Base-by-base conservation (phyloP, 768 basidiomycete genomes). In the Boletus speciosus region DNA sequence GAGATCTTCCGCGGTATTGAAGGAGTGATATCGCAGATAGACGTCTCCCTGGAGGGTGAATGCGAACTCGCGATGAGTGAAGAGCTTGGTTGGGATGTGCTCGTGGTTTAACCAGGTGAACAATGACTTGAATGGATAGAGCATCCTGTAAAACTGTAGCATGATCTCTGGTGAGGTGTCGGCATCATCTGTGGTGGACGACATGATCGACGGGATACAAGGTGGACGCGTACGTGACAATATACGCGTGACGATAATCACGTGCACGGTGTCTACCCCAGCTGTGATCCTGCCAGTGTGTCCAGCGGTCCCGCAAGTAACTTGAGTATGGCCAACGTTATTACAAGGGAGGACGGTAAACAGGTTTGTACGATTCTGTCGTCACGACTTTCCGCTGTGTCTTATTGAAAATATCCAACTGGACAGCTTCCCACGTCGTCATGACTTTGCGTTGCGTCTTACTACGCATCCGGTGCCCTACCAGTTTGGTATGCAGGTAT, bases 71-170 rank as follows among this genome's bases (percentile, higher is more conserved):
- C 97, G 87, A 65, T 98, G 85, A 4, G 90, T 93, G 69, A 92
- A 98, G 46, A 90, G 82, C 56, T 82, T 84, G 12, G 85, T 81
- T 1, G 95, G 82, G 51, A 78, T 75, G 57, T 91, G 88, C 58
- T 88, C 88, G 59, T 98, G 96, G 67, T 98, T 98, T 23, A 99
- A 78, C 97, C 97, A 99, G 55, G 81, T 80, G 73, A 87, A 98
- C 59, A 98, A 81, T 1, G 92, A 88, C 67, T 93, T 90, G 81
- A 92, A 98, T 3, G 97, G 97, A 70, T 96, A 98, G 1, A 98
- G 76, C 42, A 93, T 82, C 40, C 85, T 79, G 74, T 99, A 98
- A 72, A 93, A 99, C 10, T 80, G 77, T 23, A 80, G 70, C 84
- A 88, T 88, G 47, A 86, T 76, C 64, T 86, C 82, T 14, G 83